A percentile compares a stretch with the other conserved stretches of the same genome.
These are phyloP conservation scores for Tricholoma matsutake DNA, from an alignment of 768 basidiomycete species.

Conservation along the genomic window DNA sequence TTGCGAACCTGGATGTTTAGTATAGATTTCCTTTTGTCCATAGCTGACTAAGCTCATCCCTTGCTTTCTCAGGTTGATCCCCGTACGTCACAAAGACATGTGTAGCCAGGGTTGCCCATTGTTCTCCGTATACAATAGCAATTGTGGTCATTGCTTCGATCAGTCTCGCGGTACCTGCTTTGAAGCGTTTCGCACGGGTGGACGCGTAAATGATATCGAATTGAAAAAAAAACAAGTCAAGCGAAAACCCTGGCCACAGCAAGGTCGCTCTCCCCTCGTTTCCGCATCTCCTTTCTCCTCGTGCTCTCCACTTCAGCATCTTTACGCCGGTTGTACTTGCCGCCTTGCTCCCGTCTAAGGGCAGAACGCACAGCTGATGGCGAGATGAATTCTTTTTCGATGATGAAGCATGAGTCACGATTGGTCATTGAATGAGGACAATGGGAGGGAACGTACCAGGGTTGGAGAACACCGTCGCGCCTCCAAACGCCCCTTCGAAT, in stretches of 20 bases:
- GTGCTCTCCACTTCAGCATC: constrained; percentile 66
- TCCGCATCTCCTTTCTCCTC: constrained; percentile 60
- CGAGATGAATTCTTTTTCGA: constrained; percentile 77
- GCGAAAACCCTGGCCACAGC: constrained; percentile 89
- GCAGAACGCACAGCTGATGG: constrained; percentile 78
- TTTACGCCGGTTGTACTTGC: constrained; percentile 81
- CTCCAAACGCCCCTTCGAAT: constrained; percentile 96
- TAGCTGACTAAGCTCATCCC: constrained; percentile 15
- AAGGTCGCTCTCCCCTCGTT: constrained; percentile 71
- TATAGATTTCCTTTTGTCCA: constrained; percentile 23
- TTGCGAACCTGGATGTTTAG: constrained; percentile 2
- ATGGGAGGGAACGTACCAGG: constrained; percentile 56
- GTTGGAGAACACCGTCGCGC: constrained; percentile 94
- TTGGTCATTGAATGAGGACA: constrained; percentile 9
- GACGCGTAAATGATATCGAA: neutral
- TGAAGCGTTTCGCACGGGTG: neutral
- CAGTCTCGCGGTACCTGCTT: neutral
- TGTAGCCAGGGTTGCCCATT: constrained; percentile 10
- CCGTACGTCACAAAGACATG: constrained; percentile 4
- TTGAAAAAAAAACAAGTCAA: constrained; percentile 36
- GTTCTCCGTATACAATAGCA: constrained; percentile 11
- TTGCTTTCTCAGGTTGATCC: constrained; percentile 3
- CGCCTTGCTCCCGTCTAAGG: constrained; percentile 67
- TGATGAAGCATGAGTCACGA: constrained; percentile 2
- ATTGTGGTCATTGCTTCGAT: neutral